Evolutionary conservation across 129 eudicot genomes (phyloP).

Genomic region (Gnaphalium uliginosum): DNA sequence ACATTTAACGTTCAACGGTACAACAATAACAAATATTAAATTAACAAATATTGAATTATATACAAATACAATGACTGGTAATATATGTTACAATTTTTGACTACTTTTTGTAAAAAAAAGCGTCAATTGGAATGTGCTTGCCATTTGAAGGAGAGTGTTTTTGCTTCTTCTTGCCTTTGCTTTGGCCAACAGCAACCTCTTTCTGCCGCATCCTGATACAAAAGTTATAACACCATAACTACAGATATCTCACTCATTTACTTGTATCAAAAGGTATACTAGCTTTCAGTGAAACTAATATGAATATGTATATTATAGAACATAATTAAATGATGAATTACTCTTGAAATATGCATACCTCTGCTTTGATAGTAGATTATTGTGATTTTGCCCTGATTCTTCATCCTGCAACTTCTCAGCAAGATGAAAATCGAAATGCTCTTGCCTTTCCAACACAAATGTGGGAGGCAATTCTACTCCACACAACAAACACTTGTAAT

Average conservation of each 20-base stretch:
- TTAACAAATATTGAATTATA: neutral
- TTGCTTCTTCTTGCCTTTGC: constrained; percentile 64
- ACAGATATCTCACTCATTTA: neutral
- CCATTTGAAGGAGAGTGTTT: constrained; percentile 52
- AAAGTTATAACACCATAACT: neutral
- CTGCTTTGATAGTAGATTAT: constrained; percentile 30
- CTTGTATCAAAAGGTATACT: neutral
- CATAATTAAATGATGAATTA: neutral
- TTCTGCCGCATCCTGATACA: constrained; percentile 48
- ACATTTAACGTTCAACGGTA: neutral
- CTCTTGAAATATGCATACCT: constrained; percentile 42
- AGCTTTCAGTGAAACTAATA: neutral
- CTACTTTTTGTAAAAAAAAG: constrained; percentile 57
- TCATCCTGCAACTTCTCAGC: constrained; percentile 83
- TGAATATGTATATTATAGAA: neutral
- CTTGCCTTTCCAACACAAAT: constrained; percentile 88
- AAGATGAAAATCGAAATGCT: constrained; percentile 88
- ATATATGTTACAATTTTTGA: constrained; percentile 27
- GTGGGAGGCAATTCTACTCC: constrained; percentile 83
- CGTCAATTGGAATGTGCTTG: constrained; percentile 66
- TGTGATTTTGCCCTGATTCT: constrained; percentile 42
- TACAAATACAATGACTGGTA: neutral
- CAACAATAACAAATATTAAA: constrained; percentile 21
- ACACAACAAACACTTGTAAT: constrained; percentile 79
- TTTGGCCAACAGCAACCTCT: constrained; percentile 39